A percentile compares a stretch with the other conserved stretches of the same genome.
Conservation (phyloP, 441 rosid species). For the Brassica balearica region DNA sequence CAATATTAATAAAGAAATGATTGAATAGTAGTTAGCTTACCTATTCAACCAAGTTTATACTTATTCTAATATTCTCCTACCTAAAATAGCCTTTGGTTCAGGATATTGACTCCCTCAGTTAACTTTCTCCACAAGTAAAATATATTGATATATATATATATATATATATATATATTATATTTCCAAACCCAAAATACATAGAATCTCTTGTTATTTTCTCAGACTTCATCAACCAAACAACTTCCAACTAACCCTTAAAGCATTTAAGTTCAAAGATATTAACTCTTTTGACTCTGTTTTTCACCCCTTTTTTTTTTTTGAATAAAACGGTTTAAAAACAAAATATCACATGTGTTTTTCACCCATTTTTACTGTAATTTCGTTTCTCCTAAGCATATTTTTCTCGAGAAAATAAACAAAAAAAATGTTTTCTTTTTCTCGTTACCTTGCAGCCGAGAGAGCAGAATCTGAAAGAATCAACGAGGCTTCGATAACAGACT, state of each 20-base stretch:
- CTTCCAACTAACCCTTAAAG: conserved; percentile 30
- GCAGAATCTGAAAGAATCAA: conserved; percentile 95
- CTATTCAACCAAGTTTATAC: conserved; percentile 30
- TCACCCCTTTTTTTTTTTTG: conserved; percentile 1
- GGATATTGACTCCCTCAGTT: neutral
- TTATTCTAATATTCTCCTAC: conserved; percentile 5
- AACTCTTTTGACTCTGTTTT: conserved; percentile 8
- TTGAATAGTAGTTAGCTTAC: conserved; percentile 30
- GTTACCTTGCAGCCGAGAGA: conserved; percentile 97
- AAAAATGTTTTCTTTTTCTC: neutral
- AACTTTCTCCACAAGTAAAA: conserved; percentile 33
- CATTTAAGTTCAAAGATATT: conserved; percentile 24
- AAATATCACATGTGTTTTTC: too few relatives aligned
- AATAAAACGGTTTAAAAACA: too few relatives aligned
- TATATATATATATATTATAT: neutral
- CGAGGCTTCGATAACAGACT: conserved; percentile 91
- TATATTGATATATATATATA: too few relatives aligned
- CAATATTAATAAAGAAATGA: conserved; percentile 2
- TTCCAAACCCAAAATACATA: neutral
- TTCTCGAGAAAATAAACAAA: neutral
- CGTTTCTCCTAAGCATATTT: neutral
- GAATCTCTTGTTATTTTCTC: neutral
- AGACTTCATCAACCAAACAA: conserved; percentile 26
- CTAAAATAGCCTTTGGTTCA: conserved; percentile 6
- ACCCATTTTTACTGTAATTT: conserved; percentile 1